phyloP scores from a whole-genome alignment of 2,329 filamentous ascomycete genomes.

The Aureobasidium uvarum region DNA sequence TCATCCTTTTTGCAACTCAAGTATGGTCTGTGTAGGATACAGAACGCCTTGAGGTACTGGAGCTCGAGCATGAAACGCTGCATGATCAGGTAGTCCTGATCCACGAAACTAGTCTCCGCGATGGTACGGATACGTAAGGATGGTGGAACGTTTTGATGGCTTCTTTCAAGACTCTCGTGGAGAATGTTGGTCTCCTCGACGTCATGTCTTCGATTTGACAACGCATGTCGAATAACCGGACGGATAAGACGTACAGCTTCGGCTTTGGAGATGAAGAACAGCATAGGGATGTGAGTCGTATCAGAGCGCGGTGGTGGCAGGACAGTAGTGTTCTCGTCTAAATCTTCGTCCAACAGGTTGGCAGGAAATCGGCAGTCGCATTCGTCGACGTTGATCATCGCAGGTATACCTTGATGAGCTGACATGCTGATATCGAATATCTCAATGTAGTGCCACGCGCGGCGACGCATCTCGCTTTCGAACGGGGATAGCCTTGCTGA shows the following conservation, averaged over 20 bases:
- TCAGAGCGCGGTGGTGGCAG: slow-evolving; percentile 18
- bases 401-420: slow-evolving; percentile 23
- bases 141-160: slow-evolving; percentile 31
- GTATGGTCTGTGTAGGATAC: slow-evolving; percentile 52
- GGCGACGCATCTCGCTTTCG: slow-evolving; percentile 28
- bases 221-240: slow-evolving; percentile 8
- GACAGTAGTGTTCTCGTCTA: slow-evolving; percentile 21
- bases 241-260: not conserved
- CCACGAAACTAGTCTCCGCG: slow-evolving; percentile 42
- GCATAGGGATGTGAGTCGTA: slow-evolving; percentile 18
- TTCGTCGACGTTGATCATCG: slow-evolving; percentile 21
- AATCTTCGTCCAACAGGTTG: slow-evolving; percentile 26
- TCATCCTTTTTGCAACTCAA: slow-evolving; percentile 41
- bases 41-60: slow-evolving; percentile 47
- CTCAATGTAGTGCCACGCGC: slow-evolving; percentile 21
- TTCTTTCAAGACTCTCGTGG: slow-evolving; percentile 24
- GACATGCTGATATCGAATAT: slow-evolving; percentile 25
- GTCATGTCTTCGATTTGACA: slow-evolving; percentile 7
- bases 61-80: slow-evolving; percentile 49
- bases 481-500: slow-evolving; percentile 24
- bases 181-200: slow-evolving; percentile 28
- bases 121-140: slow-evolving; percentile 33
- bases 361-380: slow-evolving; percentile 18
- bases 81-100: slow-evolving; percentile 48
- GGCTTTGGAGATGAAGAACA: slow-evolving; percentile 20